A percentile compares a stretch with the other conserved stretches of the same genome.
Evolutionary conservation across 306 rosid species (phyloP).

Genomic region (Acacia crassicarpa): DNA sequence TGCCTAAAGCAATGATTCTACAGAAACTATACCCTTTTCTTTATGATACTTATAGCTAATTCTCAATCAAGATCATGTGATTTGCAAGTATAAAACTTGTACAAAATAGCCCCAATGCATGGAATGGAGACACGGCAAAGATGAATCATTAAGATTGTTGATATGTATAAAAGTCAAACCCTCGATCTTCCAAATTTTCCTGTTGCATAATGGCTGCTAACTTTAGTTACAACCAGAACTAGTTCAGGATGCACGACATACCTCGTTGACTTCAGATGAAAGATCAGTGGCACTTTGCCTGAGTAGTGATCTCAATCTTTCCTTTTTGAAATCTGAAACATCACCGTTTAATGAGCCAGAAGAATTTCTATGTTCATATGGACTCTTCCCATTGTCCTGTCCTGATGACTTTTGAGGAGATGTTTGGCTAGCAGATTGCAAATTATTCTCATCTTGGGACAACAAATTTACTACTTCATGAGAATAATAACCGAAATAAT

Average conservation of each 20-base stretch:
- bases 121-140: not conserved
- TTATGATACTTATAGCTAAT: constrained; percentile 6
- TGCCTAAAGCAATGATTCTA: not conserved
- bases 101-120: not conserved
- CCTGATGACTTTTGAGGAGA: constrained; percentile 33
- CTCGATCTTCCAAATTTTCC: constrained; percentile 3
- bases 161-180: not conserved
- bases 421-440: constrained; percentile 33
- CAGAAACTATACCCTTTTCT: not conserved
- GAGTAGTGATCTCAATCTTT: constrained; percentile 66
- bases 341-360: constrained; percentile 44
- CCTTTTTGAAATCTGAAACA: constrained; percentile 56
- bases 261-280: constrained; percentile 87
- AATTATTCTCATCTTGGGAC: constrained; percentile 52
- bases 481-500: constrained; percentile 74
- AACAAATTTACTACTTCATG: constrained; percentile 57
- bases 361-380: constrained; percentile 17
- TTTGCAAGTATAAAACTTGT: not conserved
- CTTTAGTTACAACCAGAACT: constrained; percentile 20
- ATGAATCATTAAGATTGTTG: constrained; percentile 7
- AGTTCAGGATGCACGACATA: constrained; percentile 36
- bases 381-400: constrained; percentile 34
- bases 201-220: constrained; percentile 6
- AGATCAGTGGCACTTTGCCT: constrained; percentile 65
- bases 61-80: constrained; percentile 3